Evolutionary conservation across 2,329 filamentous ascomycete species (phyloP), one percentile per base, ranked within the genome.

Genomic region (Colletotrichum orchidophilum): DNA sequence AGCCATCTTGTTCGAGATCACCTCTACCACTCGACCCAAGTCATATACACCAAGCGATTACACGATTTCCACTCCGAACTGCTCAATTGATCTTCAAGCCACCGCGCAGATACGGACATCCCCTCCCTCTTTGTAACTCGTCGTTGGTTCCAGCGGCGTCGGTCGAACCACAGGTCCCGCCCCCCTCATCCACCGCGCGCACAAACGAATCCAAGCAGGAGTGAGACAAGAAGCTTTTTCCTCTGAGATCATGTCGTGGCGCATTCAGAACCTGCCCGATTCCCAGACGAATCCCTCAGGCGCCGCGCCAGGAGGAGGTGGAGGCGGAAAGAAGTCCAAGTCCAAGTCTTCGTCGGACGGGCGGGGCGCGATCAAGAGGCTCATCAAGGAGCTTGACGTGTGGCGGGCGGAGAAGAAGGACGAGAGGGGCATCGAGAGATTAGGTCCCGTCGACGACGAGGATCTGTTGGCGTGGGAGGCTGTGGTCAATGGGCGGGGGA

Each of bases 401-500:
- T 90, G 85, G 87, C 82, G 82, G 73, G 80, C 78, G 72, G 88
- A 90, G 76, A 78, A 82, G 72, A 78, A 79, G 55, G 79, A 82
- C 50, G 87, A 89, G 76, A 78, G 78, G 74, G 88, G 88, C 54
- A 88, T 91, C 74, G 88, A 91, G 81, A 84, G 89, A 13, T 86
- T 91, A 5, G 88, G 87, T 0, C 87, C 89, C 26, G 82, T 84
- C 46, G 78, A 78, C 73, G 88, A 89, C 71, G 84, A 84, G n/a
- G 84, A 89, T 76, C 79, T 92, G 65, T 81, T 91, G 72, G 79
- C 79, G 59, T 91, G 90, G 87, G 85, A 90, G 79, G 85, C 88
- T 31, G 87, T 91, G 63, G 84, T 92, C 65, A 89, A 88, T 75
- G 89, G 88, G n/a, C 80, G 81, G 67, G 88, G 85, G 21, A 78